Percentiles rank a stretch among this genome's conserved stretches.
Conservation (phyloP, 495 filamentous ascomycete genomes). For the Penicillium cinerascens region DNA sequence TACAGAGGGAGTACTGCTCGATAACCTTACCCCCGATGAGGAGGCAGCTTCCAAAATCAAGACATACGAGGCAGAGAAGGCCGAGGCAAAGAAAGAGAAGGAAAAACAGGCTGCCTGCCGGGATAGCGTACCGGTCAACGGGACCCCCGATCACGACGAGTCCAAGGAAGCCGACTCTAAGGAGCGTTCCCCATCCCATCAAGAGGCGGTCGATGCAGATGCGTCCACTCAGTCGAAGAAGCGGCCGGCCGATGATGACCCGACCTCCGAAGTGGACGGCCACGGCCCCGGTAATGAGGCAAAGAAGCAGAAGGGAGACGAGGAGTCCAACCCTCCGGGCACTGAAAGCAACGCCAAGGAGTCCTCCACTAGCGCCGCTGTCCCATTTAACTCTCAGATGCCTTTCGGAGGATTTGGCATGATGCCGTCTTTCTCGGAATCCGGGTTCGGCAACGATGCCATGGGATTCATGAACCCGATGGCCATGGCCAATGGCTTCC, state of each 20-base stretch:
- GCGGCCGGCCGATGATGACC: constrained; percentile 72
- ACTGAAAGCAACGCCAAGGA: constrained; percentile 11
- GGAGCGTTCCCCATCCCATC: constrained; percentile 36
- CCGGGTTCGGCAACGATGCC: constrained; percentile 38
- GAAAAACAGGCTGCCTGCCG: constrained; percentile 47
- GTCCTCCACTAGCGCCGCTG: constrained; percentile 4
- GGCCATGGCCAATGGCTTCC: constrained; percentile 47
- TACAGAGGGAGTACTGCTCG: constrained; percentile 85
- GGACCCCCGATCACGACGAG: constrained; percentile 18
- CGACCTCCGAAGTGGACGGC: constrained; percentile 33
- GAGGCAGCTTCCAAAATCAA: constrained; percentile 74
- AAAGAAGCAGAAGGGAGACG: constrained; percentile 39
- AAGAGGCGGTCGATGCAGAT: constrained; percentile 17
- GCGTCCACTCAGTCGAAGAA: constrained; percentile 56
- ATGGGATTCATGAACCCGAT: constrained; percentile 56
- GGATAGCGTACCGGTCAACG: constrained; percentile 29
- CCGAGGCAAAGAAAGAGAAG: constrained; percentile 57
- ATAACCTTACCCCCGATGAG: constrained; percentile 80
- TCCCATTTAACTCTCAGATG: constrained; percentile 35
- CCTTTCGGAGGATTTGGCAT: constrained; percentile 28
- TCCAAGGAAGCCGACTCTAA: constrained; percentile 13
- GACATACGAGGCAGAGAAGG: constrained; percentile 70
- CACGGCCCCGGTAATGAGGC: constrained; percentile 15
- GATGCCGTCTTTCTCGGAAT: constrained; percentile 40
- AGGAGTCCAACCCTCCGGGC: background rate